Base-by-base conservation (phyloP, 1,139 yeast genomes). In the Debaryomyces psychrophilus region DNA sequence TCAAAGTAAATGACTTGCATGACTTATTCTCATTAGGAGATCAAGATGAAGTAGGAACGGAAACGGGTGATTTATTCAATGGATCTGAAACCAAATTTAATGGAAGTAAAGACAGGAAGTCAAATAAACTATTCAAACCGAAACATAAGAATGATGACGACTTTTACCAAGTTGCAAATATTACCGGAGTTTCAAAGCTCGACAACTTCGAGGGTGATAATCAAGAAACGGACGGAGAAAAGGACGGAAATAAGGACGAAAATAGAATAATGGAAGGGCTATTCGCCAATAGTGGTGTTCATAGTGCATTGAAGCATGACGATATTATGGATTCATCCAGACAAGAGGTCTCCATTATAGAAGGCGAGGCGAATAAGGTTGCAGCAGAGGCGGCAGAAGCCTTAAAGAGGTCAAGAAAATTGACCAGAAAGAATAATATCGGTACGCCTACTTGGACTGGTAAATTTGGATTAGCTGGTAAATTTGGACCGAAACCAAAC, bases 391-490 rank as follows among this genome's bases (percentile, higher is more conserved):
- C 98, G 0, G 83, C 92, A 0, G 76, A 76, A 17, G 90, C 92
- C 0, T 68, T 93, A 48, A 75, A 82, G 47, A 78, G 79, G 49
- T 89, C 97, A 0, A 68, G 96, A 42, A 78, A 71, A 47, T 68
- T 72, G 25, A 81, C 96, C 0, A 75, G 89, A 44, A 77, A 74
- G 50, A 82, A 82, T 20, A 80, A 79, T 28, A 73, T 90, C 25
- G 96, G 96, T 3, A 84, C 87, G 0, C 98, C 97, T 0, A 93
- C 99, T 0, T 93, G 97, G 96, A 93, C 99, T 0, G 99, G 99
- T 0, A 81, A 81, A 55, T 90, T 86, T 70, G 99, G 99, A 0
- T 65, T 72, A 18, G 96, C 97, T 0, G 97, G 97, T 2, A 47
- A 76, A 64, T 64, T 67, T 63, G 56, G 74, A 35, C 57, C 59